Conservation (phyloP, 371 early-diverging fungal species). For the Mucor ambiguus region DNA sequence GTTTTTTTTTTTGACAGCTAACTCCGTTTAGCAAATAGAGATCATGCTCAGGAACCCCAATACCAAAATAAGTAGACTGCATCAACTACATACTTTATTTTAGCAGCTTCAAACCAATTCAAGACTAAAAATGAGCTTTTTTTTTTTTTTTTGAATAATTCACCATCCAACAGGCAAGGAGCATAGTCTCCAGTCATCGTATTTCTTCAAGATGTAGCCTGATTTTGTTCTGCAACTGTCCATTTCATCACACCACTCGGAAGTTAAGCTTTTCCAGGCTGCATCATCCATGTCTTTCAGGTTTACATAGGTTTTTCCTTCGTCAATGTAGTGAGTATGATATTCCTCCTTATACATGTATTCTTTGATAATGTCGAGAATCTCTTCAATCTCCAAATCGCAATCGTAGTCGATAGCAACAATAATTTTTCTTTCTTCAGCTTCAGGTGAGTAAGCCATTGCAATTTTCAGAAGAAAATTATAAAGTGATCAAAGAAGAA, state of each 20-base stretch:
- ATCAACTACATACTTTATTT: too few species aligned
- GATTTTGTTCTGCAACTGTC: neutral
- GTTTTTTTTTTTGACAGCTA: too few species aligned
- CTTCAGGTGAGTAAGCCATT: too few species aligned
- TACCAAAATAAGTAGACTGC: too few species aligned
- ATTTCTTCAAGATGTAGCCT: neutral
- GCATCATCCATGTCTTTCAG: slow-evolving; percentile 6
- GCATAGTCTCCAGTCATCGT: neutral
- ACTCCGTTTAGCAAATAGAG: too few species aligned
- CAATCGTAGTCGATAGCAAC: slow-evolving; percentile 2
- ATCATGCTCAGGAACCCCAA: too few species aligned
- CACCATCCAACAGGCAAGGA: neutral
- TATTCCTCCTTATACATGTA: neutral
- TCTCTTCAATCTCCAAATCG: neutral
- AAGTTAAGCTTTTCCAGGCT: neutral
- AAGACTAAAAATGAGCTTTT: neutral
- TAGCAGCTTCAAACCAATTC: too few species aligned
- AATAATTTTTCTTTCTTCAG: neutral
- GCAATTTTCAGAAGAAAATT: too few species aligned
- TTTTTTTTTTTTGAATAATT: neutral
- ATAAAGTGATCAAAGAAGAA: too few species aligned
- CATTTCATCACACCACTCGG: neutral
- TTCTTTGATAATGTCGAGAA: neutral
- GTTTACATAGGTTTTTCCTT: neutral
- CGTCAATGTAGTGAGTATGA: neutral